These are phyloP conservation scores for Hypsizygus ulmarius DNA, from an alignment of 1,284 basidiomycete species.

Conservation along the genomic window DNA sequence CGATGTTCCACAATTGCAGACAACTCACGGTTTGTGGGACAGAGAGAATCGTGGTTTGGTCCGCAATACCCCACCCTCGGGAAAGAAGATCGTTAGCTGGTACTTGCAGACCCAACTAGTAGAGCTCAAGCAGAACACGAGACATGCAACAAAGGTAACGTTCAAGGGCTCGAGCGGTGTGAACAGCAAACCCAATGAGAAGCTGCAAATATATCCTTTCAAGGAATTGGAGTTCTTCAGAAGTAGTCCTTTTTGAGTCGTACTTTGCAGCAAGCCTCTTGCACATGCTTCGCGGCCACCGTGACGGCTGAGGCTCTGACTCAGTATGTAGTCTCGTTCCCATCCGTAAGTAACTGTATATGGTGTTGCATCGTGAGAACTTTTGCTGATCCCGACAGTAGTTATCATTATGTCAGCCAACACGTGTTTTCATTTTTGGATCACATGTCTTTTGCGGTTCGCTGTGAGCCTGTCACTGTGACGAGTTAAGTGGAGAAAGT, in stretches of 20 bases:
- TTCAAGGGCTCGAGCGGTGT: slow-evolving; percentile 86
- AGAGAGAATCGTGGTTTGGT: neutral
- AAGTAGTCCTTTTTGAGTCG: too few relatives aligned
- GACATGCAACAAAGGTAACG: slow-evolving; percentile 69
- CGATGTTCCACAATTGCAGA: slow-evolving; percentile 87
- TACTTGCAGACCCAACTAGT: slow-evolving; percentile 89
- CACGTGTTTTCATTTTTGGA: slow-evolving; percentile 12
- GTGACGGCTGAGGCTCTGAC: too few relatives aligned
- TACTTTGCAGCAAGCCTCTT: too few relatives aligned
- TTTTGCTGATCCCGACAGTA: too few relatives aligned
- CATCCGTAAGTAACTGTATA: too few relatives aligned
- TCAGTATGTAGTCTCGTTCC: too few relatives aligned
- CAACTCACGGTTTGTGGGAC: slow-evolving; percentile 1
- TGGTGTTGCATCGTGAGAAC: too few relatives aligned
- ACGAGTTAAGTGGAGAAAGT: too few relatives aligned
- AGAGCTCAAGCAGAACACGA: slow-evolving; percentile 80
- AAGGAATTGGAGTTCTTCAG: too few relatives aligned
- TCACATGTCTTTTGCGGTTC: slow-evolving; percentile 3
- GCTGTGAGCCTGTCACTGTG: too few relatives aligned
- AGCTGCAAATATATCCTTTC: slow-evolving; percentile 56
- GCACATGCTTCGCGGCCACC: too few relatives aligned
- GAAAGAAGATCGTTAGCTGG: slow-evolving; percentile 89
- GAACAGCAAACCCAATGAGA: slow-evolving; percentile 87
- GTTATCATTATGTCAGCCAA: too few relatives aligned
- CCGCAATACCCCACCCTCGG: slow-evolving; percentile 87